Evolutionary conservation across 768 basidiomycete species (phyloP).

Genomic region (Suillus weaverae): DNA sequence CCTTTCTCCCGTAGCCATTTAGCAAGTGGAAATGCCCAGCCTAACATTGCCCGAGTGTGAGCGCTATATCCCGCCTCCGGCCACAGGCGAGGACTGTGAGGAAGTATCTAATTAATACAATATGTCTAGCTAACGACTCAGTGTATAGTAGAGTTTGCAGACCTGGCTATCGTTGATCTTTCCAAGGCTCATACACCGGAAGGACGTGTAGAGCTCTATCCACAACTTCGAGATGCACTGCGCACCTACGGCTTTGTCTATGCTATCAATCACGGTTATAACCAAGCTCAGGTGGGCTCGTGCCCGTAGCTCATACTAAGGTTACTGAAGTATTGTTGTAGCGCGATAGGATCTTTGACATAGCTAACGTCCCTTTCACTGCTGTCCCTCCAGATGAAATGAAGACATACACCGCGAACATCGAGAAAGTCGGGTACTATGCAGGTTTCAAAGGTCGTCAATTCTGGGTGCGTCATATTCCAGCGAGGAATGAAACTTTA

Average conservation of each 20-base stretch:
- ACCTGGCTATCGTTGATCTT: constrained; percentile 9
- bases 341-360: constrained; percentile 48
- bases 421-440: constrained; percentile 43
- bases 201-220: constrained; percentile 10
- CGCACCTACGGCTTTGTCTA: constrained; percentile 44
- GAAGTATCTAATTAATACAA: no score
- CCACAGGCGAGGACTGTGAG: constrained; percentile 7
- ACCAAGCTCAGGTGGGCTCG: constrained; percentile 37
- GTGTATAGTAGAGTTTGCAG: constrained; percentile 9
- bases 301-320: no score
- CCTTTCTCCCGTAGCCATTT: neutral
- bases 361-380: constrained; percentile 46
- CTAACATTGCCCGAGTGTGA: constrained; percentile 7
- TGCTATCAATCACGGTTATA: constrained; percentile 49
- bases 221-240: constrained; percentile 7
- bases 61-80: constrained; percentile 7
- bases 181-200: constrained; percentile 8
- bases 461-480: constrained; percentile 40
- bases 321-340: constrained; percentile 14
- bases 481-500: neutral
- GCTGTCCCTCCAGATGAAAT: constrained; percentile 44
- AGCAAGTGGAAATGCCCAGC: constrained; percentile 6
- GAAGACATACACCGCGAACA: constrained; percentile 35
- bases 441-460: constrained; percentile 49
- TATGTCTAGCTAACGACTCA: neutral